Base-by-base conservation (phyloP, 345 rosid genomes). In the Salix udensis region DNA sequence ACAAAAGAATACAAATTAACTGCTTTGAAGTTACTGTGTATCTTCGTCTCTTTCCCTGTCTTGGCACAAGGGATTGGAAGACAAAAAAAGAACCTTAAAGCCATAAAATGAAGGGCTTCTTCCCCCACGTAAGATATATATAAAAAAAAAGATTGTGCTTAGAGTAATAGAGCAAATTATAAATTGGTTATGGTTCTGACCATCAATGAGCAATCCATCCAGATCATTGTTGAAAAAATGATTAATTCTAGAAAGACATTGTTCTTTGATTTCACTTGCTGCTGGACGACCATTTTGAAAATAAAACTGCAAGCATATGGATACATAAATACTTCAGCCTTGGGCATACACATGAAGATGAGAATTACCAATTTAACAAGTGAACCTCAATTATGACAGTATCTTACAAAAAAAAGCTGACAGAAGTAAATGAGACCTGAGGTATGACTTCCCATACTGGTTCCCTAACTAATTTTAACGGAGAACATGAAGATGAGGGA, bases 231-330 rank as follows among this genome's bases (percentile, higher is more conserved):
- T 65, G 65, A 74, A 82, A 10, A 73, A 34, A 7, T 82, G 78
- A 74, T 78, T 50, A 67, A 78, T 71, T 65, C 61, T 65, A 58
- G 71, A 55, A n/a, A 82, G 65, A 58, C 70, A 82, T 15, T 74
- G 79, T 26, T 78, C 81, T 78, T 78, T 82, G 36, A 78, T 46
- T 55, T 70, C 84, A 70, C 67, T 67, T 39, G 84, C 60, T 31
- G 79, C 76, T 48, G 78, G 81, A 66, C 67, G 81, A 12, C 84
- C 84, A 65, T 82, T 77, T 74, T 66, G 77, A 66, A 82, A 82
- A 75, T 78, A 82, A 46, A 82, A 82, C 84, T 82, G 70, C 79
- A 77, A 34, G 15, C 46, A 82, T 4, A 65, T 42, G 34, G 46
- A 40, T 11, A 28, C 16, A 30, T 1, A 73, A 46, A 37, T 36